Base-by-base conservation (phyloP, 2,329 filamentous ascomycete genomes). In the Ascochyta koolunga region DNA sequence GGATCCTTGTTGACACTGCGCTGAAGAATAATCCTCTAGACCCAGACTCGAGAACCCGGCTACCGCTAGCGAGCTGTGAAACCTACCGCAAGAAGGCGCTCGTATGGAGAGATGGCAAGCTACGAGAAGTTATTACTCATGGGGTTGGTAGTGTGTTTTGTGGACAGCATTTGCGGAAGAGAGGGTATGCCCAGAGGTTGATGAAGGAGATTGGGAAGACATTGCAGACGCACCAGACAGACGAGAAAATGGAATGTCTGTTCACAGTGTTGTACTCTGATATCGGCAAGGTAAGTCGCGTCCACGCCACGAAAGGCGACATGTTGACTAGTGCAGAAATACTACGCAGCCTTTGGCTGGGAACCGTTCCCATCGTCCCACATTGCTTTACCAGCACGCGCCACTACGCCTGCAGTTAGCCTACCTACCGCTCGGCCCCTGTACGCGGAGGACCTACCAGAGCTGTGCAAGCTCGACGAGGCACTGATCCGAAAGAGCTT, bases 241-340 rank as follows among this genome's bases (percentile, higher is more conserved):
- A n/a, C 46, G 60, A 60, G 36, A 72, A 76, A 4, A 59, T 39
- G 67, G 13, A 69, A 69, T 80, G 71, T 59, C 74, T 85, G 13
- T 95, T 93, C 73, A 93, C 90, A 0, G 83, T 96, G 7, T 80
- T 97, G 8, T 96, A 87, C 75, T 96, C 91, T 8, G 91, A 96
- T 66, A 92, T 96, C 60, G 91, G 93, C 18, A 79, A 61, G 81
- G 82, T 59, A 63, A 68, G 38, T 73, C 82, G 13, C 25, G 5
- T 19, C n/a, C 7, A 22, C 69, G 74, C 37, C 82, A 85, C 91
- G 71, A 89, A 86, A 11, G 82, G 19, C 7, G 7, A 11, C 22
- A n/a, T 82, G 51, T 82, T 88, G 50, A 93, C 95, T 87, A 83
- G 93, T 72, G 73, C 89, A 91, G 79, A 78, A 79, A 33, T 97